These are phyloP conservation scores for Phytophthora pistaciae DNA, from an alignment of 352 stramenopile genomes.

Conservation along the genomic window DNA sequence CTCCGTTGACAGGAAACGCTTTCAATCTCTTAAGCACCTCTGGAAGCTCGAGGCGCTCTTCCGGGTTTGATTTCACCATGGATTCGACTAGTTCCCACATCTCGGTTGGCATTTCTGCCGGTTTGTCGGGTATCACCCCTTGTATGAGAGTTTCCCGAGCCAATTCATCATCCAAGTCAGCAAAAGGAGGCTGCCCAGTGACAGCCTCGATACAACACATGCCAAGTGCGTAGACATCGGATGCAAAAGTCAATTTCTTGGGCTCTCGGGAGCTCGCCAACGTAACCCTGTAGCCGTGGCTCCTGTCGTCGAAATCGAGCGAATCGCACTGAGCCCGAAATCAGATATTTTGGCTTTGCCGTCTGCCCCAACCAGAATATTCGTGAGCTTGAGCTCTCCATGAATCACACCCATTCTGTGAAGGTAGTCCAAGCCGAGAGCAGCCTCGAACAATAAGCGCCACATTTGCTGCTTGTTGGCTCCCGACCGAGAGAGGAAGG, in stretches of 20 bases:
- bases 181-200: neutral
- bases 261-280: neutral
- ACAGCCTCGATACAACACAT: neutral
- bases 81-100: neutral
- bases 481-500: conserved; percentile 10
- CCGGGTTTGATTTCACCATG: neutral
- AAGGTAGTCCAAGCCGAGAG: conserved; percentile 28
- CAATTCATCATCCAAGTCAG: neutral
- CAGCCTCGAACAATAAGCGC: conserved; percentile 35
- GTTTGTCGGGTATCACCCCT: neutral
- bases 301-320: neutral
- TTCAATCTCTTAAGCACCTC: neutral
- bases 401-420: neutral
- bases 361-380: neutral
- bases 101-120: neutral
- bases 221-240: neutral
- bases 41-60: neutral
- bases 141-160: neutral
- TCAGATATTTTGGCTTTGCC: neutral
- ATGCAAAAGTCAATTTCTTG: neutral
- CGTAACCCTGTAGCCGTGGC: neutral
- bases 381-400: neutral
- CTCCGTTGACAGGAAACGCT: neutral
- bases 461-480: conserved; percentile 25
- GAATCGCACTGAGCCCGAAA: neutral